phyloP scores from a whole-genome alignment of 495 filamentous ascomycete genomes.

The Talaromyces ruber region DNA sequence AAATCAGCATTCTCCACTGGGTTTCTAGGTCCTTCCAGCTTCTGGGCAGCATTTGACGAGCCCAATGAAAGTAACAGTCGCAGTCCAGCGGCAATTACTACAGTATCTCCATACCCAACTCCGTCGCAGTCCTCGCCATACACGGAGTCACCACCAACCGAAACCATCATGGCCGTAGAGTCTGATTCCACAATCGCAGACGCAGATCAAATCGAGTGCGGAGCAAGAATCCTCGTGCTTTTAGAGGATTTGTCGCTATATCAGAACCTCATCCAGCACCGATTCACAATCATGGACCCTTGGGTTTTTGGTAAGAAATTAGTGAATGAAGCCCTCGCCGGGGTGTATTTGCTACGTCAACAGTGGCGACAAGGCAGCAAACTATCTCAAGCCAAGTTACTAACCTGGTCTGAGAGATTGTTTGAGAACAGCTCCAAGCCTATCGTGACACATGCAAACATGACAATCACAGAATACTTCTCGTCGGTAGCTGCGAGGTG shows the following conservation, averaged over 20 bases:
- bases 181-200: not conserved
- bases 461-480: constrained; percentile 1
- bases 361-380: not conserved
- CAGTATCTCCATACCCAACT: not conserved
- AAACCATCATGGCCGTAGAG: not conserved
- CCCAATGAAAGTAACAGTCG: not conserved
- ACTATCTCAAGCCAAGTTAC: not conserved
- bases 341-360: not conserved
- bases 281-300: not conserved
- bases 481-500: constrained; percentile 1
- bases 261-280: not conserved
- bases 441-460: not conserved
- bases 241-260: not conserved
- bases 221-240: constrained; percentile 1
- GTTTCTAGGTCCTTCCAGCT: constrained; percentile 4
- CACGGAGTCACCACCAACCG: not conserved
- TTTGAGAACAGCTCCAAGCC: constrained; percentile 1
- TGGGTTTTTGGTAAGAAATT: constrained; percentile 1
- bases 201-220: constrained; percentile 2
- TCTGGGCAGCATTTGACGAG: constrained; percentile 4
- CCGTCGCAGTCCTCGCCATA: not conserved
- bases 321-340: not conserved
- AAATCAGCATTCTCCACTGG: not conserved
- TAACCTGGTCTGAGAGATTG: not conserved
- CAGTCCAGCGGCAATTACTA: not conserved